Conservation (phyloP, 1,284 basidiomycete genomes). For the Cystobasidium slooffiae region DNA sequence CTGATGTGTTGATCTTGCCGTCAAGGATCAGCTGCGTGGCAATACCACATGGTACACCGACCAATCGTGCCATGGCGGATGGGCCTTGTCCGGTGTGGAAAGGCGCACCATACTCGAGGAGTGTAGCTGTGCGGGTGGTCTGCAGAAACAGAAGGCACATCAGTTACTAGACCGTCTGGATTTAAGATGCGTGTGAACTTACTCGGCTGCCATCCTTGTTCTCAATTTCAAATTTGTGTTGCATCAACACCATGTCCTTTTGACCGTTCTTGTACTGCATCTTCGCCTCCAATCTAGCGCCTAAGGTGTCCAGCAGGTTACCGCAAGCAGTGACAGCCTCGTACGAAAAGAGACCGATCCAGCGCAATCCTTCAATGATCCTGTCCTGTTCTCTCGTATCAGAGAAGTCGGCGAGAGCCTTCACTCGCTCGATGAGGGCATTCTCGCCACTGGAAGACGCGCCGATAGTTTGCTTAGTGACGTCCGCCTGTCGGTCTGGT, state of each 20-base stretch:
- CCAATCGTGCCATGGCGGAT: slow-evolving; percentile 87
- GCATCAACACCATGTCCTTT: slow-evolving; percentile 94
- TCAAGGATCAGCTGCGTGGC: slow-evolving; percentile 65
- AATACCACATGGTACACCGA: slow-evolving; percentile 92
- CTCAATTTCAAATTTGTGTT: slow-evolving; percentile 93
- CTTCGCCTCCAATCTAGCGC: slow-evolving; percentile 83
- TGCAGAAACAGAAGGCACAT: slow-evolving; percentile 44
- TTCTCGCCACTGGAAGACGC: slow-evolving; percentile 71
- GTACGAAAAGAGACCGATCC: slow-evolving; percentile 89
- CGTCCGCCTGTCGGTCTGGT: slow-evolving; percentile 61
- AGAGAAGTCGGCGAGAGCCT: slow-evolving; percentile 73
- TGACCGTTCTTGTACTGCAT: slow-evolving; percentile 91
- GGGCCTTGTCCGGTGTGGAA: slow-evolving; percentile 65
- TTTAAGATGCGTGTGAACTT: slow-evolving; percentile 51
- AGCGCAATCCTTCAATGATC: slow-evolving; percentile 83
- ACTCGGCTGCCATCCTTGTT: slow-evolving; percentile 79
- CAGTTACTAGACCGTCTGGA: slow-evolving; percentile 38
- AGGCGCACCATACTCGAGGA: slow-evolving; percentile 84
- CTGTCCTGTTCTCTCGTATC: slow-evolving; percentile 69
- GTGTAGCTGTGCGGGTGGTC: slow-evolving; percentile 79
- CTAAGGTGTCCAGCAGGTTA: slow-evolving; percentile 92
- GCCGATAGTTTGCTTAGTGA: slow-evolving; percentile 77
- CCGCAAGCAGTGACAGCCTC: slow-evolving; percentile 67
- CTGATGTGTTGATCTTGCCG: slow-evolving; percentile 73
- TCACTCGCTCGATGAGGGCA: slow-evolving; percentile 72